Evolutionary conservation across 768 basidiomycete genomes (phyloP), one percentile per base, ranked within the genome.

Genomic region (Pleurotus salmoneostramineus): DNA sequence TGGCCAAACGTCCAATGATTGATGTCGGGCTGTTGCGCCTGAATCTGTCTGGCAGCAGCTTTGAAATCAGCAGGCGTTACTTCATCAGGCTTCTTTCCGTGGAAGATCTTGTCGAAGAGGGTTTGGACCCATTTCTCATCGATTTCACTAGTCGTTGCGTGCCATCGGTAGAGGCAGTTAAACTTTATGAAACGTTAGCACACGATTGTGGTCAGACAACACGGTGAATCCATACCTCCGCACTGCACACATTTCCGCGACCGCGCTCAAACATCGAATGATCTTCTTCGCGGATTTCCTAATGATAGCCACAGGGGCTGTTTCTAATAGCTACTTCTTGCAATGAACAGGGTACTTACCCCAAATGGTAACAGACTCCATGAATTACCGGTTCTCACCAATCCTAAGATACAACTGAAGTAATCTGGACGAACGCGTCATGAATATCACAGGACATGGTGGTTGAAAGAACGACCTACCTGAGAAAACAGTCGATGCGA

Each of bases 151-250:
- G 88, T 90, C 0, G 91, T 92, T 1, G 92, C 87, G 47, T 94
- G 92, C 92, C 92, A 78, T 15, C 89, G 82, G 69, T 93, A 93
- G 56, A 93, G 72, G 63, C 88, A 88, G 64, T 93, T 93, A 75
- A 93, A 93, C 87, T 90, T 40, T n/a, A 48, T 32, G 5, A 58
- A 37, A 46, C 51, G 12, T 52, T 62, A 45, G 17, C 56, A 14
- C 43, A 40, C 33, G 46, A 48, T 11, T 40, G 33, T n/a, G 34
- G 27, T 8, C 49, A 12, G 35, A 11, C 43, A 27, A 31, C 11
- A 14, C 15, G 10, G 17, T 32, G 15, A 15, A 27, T 27, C 4
- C 72, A 37, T 60, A 88, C 89, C 78, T 94, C 91, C 33, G 91
- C 88, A 69, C 89, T 91, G 69, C 86, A 88, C 11, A 83, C 82